These are phyloP conservation scores for Clonostachys sp. DNA, from an alignment of 2,329 filamentous ascomycete species.

Conservation along the genomic window DNA sequence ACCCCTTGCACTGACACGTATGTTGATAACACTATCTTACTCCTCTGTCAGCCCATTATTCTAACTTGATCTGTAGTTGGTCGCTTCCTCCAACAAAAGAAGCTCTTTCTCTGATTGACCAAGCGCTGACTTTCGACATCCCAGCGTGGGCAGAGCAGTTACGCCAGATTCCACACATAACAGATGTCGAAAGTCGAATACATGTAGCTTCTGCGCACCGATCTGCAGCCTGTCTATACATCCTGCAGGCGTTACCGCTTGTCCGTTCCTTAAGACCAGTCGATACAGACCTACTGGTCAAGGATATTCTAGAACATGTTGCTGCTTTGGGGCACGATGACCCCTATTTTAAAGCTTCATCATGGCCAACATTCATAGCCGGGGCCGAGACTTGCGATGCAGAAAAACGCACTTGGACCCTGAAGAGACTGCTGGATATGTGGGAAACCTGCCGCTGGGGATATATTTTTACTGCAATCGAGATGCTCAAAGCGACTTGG, in stretches of 20 bases:
- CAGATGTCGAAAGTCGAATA: constrained; percentile 33
- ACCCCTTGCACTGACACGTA: constrained; percentile 16
- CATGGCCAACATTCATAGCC: constrained; percentile 55
- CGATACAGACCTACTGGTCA: constrained; percentile 37
- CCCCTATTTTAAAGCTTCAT: constrained; percentile 52
- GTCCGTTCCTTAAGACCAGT: constrained; percentile 27
- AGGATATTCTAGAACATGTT: constrained; percentile 46
- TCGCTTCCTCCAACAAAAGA: constrained; percentile 24
- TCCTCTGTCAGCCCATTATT: too few species aligned
- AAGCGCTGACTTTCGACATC: constrained; percentile 35
- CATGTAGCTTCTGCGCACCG: constrained; percentile 40
- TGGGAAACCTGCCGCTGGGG: constrained; percentile 42
- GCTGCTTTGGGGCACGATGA: constrained; percentile 40
- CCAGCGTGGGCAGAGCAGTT: constrained; percentile 33
- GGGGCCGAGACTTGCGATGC: constrained; percentile 47
- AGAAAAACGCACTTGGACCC: constrained; percentile 43
- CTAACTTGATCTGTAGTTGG: constrained; percentile 3
- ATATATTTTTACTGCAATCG: constrained; percentile 43
- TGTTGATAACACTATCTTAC: too few species aligned
- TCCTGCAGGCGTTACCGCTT: constrained; percentile 35
- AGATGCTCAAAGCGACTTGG: constrained; percentile 43
- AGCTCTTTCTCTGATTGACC: constrained; percentile 30
- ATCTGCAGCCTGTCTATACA: constrained; percentile 40
- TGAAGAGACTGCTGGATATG: constrained; percentile 38
- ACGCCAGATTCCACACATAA: constrained; percentile 22